Percentiles rank a stretch among this genome's conserved stretches.
These are phyloP conservation scores for Monosporozyma aquatica DNA, from an alignment of 805 yeast genomes.

Conservation along the genomic window DNA sequence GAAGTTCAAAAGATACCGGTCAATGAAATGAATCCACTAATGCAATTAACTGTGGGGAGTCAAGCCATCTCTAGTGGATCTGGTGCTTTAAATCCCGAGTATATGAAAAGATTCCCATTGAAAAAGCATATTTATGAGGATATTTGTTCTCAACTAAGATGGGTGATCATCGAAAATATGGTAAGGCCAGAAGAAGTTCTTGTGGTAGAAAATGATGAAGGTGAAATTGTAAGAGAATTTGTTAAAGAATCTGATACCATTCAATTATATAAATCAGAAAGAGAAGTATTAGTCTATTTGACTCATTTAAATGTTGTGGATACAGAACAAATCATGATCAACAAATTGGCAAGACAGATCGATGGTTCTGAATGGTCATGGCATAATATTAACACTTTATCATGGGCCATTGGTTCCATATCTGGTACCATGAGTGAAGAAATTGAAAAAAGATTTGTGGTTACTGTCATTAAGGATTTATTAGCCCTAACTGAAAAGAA, in stretches of 20 bases:
- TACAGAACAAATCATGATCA: constrained; percentile 89
- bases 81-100: constrained; percentile 81
- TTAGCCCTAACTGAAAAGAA: constrained; percentile 90
- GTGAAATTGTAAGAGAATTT: constrained; percentile 95
- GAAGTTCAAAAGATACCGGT: constrained; percentile 79
- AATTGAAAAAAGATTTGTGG: constrained; percentile 89
- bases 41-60: constrained; percentile 49
- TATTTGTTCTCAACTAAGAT: constrained; percentile 71
- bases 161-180: constrained; percentile 95
- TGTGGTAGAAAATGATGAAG: constrained; percentile 96
- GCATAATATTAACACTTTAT: constrained; percentile 92
- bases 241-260: constrained; percentile 96
- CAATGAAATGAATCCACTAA: constrained; percentile 61
- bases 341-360: constrained; percentile 81
- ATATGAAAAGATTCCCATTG: constrained; percentile 67
- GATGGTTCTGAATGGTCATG: constrained; percentile 99
- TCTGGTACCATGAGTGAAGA: constrained; percentile 98
- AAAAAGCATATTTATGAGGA: constrained; percentile 79
- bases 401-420: constrained; percentile 99
- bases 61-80: constrained; percentile 38
- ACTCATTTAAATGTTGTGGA: constrained; percentile 93
- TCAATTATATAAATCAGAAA: constrained; percentile 87
- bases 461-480: constrained; percentile 85
- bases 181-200: constrained; percentile 97
- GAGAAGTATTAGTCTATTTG: constrained; percentile 89